phyloP scores from a whole-genome alignment of 1,139 yeast genomes.

The Meyerozyma elateridarum region DNA sequence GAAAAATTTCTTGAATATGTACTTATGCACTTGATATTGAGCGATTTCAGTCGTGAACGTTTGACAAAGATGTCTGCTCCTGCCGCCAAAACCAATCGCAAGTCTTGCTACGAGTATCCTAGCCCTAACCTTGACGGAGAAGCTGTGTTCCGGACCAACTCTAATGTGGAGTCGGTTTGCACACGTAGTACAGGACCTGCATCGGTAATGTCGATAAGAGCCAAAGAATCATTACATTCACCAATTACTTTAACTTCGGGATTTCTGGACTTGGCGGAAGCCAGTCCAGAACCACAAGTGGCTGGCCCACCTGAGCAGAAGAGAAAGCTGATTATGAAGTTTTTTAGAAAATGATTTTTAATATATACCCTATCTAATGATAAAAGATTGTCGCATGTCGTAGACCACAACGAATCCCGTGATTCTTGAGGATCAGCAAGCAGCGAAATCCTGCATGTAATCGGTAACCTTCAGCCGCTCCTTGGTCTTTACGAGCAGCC shows the following conservation, averaged over 20 bases:
- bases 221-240: too few relatives aligned
- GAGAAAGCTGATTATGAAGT: background rate
- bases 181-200: conserved; percentile 4
- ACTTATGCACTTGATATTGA: conserved; percentile 12
- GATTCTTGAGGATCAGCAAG: too few relatives aligned
- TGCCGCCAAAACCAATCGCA: background rate
- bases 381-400: too few relatives aligned
- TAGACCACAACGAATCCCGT: too few relatives aligned
- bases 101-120: background rate
- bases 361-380: too few relatives aligned
- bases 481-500: too few relatives aligned
- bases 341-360: conserved; percentile 1
- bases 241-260: too few relatives aligned
- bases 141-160: background rate
- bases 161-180: background rate
- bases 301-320: conserved; percentile 2
- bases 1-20: conserved; percentile 15
- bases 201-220: conserved; percentile 3
- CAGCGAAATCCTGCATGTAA: too few relatives aligned
- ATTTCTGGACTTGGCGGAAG: background rate
- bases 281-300: background rate
- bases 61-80: background rate
- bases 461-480: too few relatives aligned
- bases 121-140: background rate
- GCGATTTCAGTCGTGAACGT: background rate